Conservation (phyloP, 441 rosid species). For the Eruca vesicaria region DNA sequence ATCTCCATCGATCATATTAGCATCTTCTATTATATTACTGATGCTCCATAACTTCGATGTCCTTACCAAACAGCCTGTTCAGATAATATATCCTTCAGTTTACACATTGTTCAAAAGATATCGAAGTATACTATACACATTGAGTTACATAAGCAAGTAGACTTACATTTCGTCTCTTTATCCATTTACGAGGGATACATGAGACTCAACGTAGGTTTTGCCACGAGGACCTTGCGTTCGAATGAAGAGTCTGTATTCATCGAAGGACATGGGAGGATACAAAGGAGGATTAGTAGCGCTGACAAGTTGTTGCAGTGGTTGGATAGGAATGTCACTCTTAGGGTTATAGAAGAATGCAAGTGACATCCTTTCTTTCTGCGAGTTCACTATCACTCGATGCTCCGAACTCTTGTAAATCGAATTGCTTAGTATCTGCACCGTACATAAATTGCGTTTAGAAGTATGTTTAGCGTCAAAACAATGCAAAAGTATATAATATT, state of each 20-base stretch:
- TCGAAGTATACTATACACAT: too few species aligned
- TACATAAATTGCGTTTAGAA: not conserved
- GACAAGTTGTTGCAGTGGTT: slow-evolving; percentile 61
- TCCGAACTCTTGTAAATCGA: slow-evolving; percentile 79
- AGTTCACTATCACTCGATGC: slow-evolving; percentile 77
- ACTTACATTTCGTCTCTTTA: slow-evolving; percentile 7
- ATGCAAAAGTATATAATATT: not conserved
- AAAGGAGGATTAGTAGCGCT: slow-evolving; percentile 46
- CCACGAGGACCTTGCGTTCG: slow-evolving; percentile 72
- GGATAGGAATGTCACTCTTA: slow-evolving; percentile 64
- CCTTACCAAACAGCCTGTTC: not conserved
- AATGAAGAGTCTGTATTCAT: slow-evolving; percentile 70
- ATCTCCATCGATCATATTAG: not conserved
- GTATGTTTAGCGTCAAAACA: not conserved
- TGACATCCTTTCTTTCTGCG: slow-evolving; percentile 60
- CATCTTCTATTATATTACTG: not conserved
- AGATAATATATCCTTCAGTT: not conserved
- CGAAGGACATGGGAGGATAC: slow-evolving; percentile 72
- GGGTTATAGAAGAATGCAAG: slow-evolving; percentile 92
- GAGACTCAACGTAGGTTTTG: slow-evolving; percentile 67
- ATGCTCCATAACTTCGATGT: not conserved
- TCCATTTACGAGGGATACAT: slow-evolving; percentile 39
- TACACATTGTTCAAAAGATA: not conserved
- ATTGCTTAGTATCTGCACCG: slow-evolving; percentile 70
- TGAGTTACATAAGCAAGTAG: not conserved